Evolutionary conservation across 2,329 filamentous ascomycete species (phyloP), one percentile per base, ranked within the genome.

Genomic region (Neopestalotiopsis sp.): DNA sequence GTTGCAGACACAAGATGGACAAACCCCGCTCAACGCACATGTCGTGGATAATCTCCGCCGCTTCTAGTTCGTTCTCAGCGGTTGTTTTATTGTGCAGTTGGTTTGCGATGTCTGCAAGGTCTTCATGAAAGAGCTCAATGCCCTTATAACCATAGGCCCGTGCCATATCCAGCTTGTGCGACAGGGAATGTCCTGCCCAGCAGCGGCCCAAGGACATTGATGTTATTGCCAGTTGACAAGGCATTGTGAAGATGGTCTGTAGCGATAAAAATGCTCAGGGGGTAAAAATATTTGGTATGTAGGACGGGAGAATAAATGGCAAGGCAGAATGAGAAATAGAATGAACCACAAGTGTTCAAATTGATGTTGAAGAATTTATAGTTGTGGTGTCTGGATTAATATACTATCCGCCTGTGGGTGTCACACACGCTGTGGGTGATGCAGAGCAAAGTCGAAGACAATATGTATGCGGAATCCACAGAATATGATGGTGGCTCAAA

Each of bases 121-220:
- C 93, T 76, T 95, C 92, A 78, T 91, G 90, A 82, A 94, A 94
- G 24, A 94, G 84, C 77, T 95, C 93, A 72, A 95, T 88, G 65
- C 91, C 92, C 69, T 86, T 79, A 76, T 94, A 89, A 24, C 90
- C 90, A 73, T 92, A 85, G 67, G 84, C 82, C 5, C 87, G 83
- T 10, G 92, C 92, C 81, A 90, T 87, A 76, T 90, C 85, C 63
- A 95, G 86, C 76, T 94, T 95, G 75, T 87, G 81, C 1, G 84
- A 79, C 28, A 95, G 84, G 34, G 84, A 83, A 78, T 95, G 93
- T 71, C 91, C 89, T 76, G 91, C 91, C 45, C 78, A 85, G 74
- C 89, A 90, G 57, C 91, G 89, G 57, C 93, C 92, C 1, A 95
- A 85, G 63, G 92, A 94, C 86, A 94, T 93, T 71, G 91, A 92